These are phyloP conservation scores for Capsicum chinense DNA, from an alignment of 257 asterid species.

Conservation along the genomic window DNA sequence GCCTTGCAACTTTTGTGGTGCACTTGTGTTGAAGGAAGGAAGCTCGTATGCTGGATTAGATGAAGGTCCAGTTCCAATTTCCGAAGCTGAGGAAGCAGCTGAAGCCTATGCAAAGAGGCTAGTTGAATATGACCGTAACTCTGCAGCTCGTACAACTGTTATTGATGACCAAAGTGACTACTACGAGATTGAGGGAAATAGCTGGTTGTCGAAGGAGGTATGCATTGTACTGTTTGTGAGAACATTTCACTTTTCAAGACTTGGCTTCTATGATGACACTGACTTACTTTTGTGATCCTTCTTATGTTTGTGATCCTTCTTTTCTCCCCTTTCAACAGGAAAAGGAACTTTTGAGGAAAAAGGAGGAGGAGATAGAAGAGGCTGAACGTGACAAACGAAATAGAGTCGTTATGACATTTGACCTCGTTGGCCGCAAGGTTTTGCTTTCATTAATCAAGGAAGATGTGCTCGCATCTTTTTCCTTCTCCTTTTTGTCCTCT, in stretches of 20 bases:
- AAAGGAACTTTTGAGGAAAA: conserved; percentile 78
- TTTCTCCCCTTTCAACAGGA: conserved; percentile 55
- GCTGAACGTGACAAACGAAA: conserved; percentile 73
- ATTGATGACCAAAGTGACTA: conserved; percentile 98
- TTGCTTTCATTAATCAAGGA: conserved; percentile 19
- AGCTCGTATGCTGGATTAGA: conserved; percentile 88
- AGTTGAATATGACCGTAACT: conserved; percentile 89
- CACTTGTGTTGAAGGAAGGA: conserved; percentile 88
- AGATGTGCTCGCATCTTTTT: conserved; percentile 18
- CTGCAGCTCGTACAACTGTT: conserved; percentile 98
- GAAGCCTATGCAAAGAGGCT: conserved; percentile 94
- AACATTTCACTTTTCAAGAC: conserved; percentile 25
- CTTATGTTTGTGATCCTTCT: not conserved
- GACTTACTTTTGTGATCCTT: not conserved
- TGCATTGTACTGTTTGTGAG: conserved; percentile 19
- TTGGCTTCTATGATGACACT: not conserved
- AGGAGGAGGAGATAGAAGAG: conserved; percentile 82
- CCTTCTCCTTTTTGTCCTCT: not conserved
- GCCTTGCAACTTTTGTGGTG: conserved; percentile 89
- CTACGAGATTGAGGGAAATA: conserved; percentile 80
- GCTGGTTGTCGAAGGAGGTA: conserved; percentile 90
- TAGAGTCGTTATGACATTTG: conserved; percentile 83
- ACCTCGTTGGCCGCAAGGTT: conserved; percentile 96
- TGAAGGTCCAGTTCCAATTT: conserved; percentile 49
- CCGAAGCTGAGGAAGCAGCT: conserved; percentile 85